Evolutionary conservation across 164 flowering plant species (phyloP), one percentile per base, ranked within the genome.

Genomic region (Buxus sempervirens): DNA sequence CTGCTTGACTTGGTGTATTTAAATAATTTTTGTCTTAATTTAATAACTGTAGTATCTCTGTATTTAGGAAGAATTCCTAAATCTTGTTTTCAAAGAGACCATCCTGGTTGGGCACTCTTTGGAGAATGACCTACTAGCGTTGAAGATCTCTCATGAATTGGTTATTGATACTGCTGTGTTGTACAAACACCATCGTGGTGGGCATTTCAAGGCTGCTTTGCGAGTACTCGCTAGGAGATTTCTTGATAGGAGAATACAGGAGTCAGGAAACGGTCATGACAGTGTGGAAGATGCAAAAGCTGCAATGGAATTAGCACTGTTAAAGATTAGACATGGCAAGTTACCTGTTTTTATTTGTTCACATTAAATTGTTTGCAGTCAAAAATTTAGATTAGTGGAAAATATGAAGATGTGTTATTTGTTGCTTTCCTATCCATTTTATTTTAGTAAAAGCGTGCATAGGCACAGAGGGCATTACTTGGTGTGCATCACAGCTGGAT

Each of bases 211-310:
- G 81, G 78, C 87, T 70, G 92, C 97, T 70, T 84, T 96, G 55
- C 84, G 98, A 57, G 87, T 90, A 56, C 88, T 96, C 64, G 81
- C 92, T 10, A 79, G 81, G 72, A 86, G 69, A 78, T 96, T 86
- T 70, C 98, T 96, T 77, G 82, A 85, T 61, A 82, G 82, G 61
- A 95, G 80, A 69, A 96, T 96, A 75, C 99, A 96, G 54, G 86
- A 74, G 32, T 90, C 97, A 65, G 88, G 71, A 66, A 73, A 73
- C 76, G 99, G 99, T 36, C 99, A 96, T 76, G 96, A 96, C 75
- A 96, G 99, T 66, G 67, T 81, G 56, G 99, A 96, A 83, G 99
- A 96, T 91, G 99, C 99, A 57, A 88, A 82, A 80, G 84, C 97
- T 62, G 75, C 99, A n/a, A 72, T 96, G 95, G 98, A 96, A 56